Evolutionary conservation across 2,329 filamentous ascomycete species (phyloP).

Genomic region (Phyllachora maydis): DNA sequence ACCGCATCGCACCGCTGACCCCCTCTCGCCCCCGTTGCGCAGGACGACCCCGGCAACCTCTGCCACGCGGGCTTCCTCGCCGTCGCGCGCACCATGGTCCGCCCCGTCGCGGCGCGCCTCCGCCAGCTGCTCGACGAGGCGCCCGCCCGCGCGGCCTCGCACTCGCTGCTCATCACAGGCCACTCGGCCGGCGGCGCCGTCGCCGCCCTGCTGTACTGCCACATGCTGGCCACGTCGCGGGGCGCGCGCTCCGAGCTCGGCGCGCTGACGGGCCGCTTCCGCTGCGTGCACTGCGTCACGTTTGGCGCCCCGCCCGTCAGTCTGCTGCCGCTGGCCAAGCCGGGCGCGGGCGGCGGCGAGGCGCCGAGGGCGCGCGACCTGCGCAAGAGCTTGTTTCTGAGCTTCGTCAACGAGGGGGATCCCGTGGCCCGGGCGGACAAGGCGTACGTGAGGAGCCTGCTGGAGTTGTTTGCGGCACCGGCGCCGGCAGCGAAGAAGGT

Average conservation of each 20-base stretch:
- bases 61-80: constrained; percentile 67
- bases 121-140: constrained; percentile 52
- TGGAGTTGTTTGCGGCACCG: constrained; percentile 48
- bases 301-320: constrained; percentile 71
- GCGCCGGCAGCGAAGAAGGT: constrained; percentile 16
- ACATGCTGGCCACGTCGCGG: constrained; percentile 47
- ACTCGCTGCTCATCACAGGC: constrained; percentile 63
- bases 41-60: constrained; percentile 54
- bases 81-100: constrained; percentile 56
- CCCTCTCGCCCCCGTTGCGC: neutral
- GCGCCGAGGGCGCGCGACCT: no score
- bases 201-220: constrained; percentile 57
- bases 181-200: constrained; percentile 77
- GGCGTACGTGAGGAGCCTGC: constrained; percentile 49
- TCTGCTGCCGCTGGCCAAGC: constrained; percentile 44
- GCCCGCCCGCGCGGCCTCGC: constrained; percentile 38
- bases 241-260: constrained; percentile 46
- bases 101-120: constrained; percentile 49
- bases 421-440: constrained; percentile 61
- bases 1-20: constrained; percentile 1
- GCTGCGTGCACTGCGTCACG: constrained; percentile 63
- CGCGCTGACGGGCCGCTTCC: constrained; percentile 48
- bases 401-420: constrained; percentile 74
- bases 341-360: no score
- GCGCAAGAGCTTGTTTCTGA: constrained; percentile 53